Evolutionary conservation across 805 yeast species (phyloP).

Genomic region (Hanseniaspora jakobsenii): DNA sequence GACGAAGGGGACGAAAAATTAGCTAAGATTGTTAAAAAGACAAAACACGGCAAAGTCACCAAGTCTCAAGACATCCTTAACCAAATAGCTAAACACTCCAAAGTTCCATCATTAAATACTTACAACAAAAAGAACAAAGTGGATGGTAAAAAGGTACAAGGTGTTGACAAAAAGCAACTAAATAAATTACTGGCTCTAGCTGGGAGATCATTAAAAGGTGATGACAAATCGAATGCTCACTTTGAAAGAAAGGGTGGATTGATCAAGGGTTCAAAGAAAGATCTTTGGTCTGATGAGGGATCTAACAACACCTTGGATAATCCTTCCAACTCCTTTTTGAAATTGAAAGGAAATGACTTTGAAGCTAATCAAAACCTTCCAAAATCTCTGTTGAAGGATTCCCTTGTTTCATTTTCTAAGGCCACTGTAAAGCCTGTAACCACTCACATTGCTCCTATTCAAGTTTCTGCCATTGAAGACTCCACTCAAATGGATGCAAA

Average conservation of each 20-base stretch:
- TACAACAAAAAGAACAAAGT: constrained; percentile 30
- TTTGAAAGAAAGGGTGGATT: constrained; percentile 52
- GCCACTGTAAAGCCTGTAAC: constrained; percentile 48
- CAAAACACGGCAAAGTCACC: constrained; percentile 33
- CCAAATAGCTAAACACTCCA: constrained; percentile 44
- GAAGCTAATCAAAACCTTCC: constrained; percentile 26
- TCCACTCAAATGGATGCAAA: constrained; percentile 54
- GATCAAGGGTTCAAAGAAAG: constrained; percentile 35
- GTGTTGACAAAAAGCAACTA: constrained; percentile 52
- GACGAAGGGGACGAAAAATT: constrained; percentile 46
- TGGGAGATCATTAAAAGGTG: constrained; percentile 36
- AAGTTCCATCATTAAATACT: constrained; percentile 48
- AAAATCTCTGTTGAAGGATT: constrained; percentile 29
- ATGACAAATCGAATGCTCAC: constrained; percentile 13
- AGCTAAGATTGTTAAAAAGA: constrained; percentile 31
- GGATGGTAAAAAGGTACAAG: constrained; percentile 48
- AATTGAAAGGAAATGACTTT: constrained; percentile 20
- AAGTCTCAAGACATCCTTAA: constrained; percentile 62
- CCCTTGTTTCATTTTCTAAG: constrained; percentile 38
- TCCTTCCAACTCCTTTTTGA: constrained; percentile 26
- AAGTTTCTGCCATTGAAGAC: constrained; percentile 37
- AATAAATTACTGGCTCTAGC: constrained; percentile 60
- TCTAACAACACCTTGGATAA: constrained; percentile 18
- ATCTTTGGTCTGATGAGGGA: constrained; percentile 52
- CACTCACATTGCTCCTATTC: constrained; percentile 39